Evolutionary conservation across 2,329 filamentous ascomycete species (phyloP), one percentile per base, ranked within the genome.

Genomic region (Aspergillus phoenicis): DNA sequence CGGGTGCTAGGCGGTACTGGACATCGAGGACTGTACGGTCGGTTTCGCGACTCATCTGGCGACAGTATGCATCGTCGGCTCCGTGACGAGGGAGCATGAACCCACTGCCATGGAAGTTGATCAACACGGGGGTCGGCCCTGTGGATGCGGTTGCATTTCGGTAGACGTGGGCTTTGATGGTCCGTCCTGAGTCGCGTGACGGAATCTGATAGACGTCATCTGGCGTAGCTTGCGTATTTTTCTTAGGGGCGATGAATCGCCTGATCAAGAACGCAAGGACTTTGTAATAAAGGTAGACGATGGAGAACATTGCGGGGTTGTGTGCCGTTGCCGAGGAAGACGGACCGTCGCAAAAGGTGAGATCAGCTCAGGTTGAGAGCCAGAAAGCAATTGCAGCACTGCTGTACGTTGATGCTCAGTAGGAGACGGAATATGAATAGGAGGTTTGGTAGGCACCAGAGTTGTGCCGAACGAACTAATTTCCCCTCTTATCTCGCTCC

Each of bases 1-100:
- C 78, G 5, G 78, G 77, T 5, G 73, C 75, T 13, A 78, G 70
- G 7, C 77, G 74, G 62, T 81, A 81, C 20, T 71, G 66, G 13
- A 74, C 67, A 62, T 81, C 77, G 5, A 79, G 57, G 24, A 79
- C 74, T 3, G 71, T 73, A 54, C 72, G 71, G 11, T 64, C 66
- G 17, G 72, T 71, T 38, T 68, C 57, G 1, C 57, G 59, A 49
- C 67, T 70, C 20, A 75, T 56, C 28, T 59, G 60, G 3, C 68
- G 68, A 61, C 70, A 75, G 49, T 70, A 76, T n/a, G 71, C 68
- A 33, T 71, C 68, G 51, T 75, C 74, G 22, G 52, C 61, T 13
- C 74, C 73, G 52, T 76, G 74, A 4, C 67, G 38, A 8, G 72
- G 70, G 13, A 77, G 49, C 1, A 75, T 28, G 41, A 77, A 76